Percentiles rank a stretch among this genome's conserved stretches.
Evolutionary conservation across 768 basidiomycete species (phyloP).

Genomic region (Rickenella mellea): DNA sequence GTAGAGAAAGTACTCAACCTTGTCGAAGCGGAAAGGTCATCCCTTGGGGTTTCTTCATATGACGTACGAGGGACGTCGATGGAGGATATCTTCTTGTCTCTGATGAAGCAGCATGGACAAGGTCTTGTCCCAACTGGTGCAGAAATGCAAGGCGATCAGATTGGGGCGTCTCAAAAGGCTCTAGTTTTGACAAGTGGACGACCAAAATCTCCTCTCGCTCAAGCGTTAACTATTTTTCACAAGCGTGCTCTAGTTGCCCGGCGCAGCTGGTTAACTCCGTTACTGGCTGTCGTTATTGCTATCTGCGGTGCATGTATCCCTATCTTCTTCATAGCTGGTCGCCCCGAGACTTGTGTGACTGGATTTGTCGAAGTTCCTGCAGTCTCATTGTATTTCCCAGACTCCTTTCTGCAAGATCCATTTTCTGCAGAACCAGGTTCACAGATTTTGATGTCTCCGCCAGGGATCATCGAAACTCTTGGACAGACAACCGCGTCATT

Average conservation of each 20-base stretch:
- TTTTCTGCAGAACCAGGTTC: constrained; percentile 20
- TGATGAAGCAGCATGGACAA: constrained; percentile 41
- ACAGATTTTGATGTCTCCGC: constrained; percentile 41
- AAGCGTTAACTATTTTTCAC: constrained; percentile 65
- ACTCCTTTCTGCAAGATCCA: constrained; percentile 26
- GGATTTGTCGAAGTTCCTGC: constrained; percentile 25
- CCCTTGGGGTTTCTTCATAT: constrained; percentile 38
- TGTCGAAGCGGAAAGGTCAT: constrained; percentile 35
- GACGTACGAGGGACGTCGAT: constrained; percentile 68
- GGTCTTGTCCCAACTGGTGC: constrained; percentile 3
- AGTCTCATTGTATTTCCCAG: constrained; percentile 47
- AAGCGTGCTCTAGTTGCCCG: constrained; percentile 58
- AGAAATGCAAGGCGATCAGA: neutral
- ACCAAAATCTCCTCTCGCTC: constrained; percentile 44
- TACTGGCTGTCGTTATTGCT: constrained; percentile 42
- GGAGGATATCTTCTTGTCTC: constrained; percentile 71
- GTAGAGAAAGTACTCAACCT: constrained; percentile 49
- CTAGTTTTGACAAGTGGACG: constrained; percentile 37
- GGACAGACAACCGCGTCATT: constrained; percentile 30
- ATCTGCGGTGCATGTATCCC: constrained; percentile 61
- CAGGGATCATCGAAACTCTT: constrained; percentile 36
- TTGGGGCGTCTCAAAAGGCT: neutral
- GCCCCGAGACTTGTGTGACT: constrained; percentile 40
- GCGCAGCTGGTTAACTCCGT: constrained; percentile 59
- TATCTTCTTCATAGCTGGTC: constrained; percentile 48